Conservation (phyloP, 1,284 basidiomycete genomes). For the Tilletia caries region DNA sequence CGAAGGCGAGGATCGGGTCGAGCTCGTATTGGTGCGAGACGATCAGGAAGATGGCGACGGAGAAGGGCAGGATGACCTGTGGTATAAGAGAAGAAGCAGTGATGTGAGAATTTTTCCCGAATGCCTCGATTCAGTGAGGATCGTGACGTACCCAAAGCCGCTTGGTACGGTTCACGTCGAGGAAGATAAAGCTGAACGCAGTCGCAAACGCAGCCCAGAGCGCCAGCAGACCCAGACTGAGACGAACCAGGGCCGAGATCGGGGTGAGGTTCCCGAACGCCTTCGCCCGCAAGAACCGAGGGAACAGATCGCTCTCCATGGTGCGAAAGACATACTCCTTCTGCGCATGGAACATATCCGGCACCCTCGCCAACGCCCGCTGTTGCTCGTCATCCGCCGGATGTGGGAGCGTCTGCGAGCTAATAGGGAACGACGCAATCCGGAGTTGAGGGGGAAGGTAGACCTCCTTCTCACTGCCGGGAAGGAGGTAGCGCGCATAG, state of each 20-base stretch:
- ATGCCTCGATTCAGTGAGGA: too few species aligned
- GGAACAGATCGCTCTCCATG: conserved; percentile 94
- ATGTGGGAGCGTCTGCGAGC: conserved; percentile 65
- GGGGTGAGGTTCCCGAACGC: conserved; percentile 96
- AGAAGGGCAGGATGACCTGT: conserved; percentile 88
- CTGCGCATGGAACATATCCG: conserved; percentile 93
- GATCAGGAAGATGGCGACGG: conserved; percentile 81
- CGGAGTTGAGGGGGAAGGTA: conserved; percentile 68
- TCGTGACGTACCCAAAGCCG: conserved; percentile 79
- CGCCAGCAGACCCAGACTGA: conserved; percentile 73
- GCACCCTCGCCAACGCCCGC: conserved; percentile 78
- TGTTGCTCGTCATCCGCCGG: conserved; percentile 65
- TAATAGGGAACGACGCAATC: conserved; percentile 56
- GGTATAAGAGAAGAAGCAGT: conserved; percentile 10
- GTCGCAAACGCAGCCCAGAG: conserved; percentile 88
- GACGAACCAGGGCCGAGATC: conserved; percentile 70
- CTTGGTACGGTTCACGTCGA: conserved; percentile 83
- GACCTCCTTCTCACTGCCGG: conserved; percentile 71
- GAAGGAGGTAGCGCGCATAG: conserved; percentile 80
- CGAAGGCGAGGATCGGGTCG: conserved; percentile 69
- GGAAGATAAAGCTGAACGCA: conserved; percentile 86
- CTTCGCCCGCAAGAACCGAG: conserved; percentile 85
- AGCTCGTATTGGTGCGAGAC: conserved; percentile 94
- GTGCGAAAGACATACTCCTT: conserved; percentile 93
- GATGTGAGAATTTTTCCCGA: too few species aligned